Evolutionary conservation across 2,329 filamentous ascomycete genomes (phyloP), one percentile per base, ranked within the genome.

Genomic region (Alternaria ventricosa): DNA sequence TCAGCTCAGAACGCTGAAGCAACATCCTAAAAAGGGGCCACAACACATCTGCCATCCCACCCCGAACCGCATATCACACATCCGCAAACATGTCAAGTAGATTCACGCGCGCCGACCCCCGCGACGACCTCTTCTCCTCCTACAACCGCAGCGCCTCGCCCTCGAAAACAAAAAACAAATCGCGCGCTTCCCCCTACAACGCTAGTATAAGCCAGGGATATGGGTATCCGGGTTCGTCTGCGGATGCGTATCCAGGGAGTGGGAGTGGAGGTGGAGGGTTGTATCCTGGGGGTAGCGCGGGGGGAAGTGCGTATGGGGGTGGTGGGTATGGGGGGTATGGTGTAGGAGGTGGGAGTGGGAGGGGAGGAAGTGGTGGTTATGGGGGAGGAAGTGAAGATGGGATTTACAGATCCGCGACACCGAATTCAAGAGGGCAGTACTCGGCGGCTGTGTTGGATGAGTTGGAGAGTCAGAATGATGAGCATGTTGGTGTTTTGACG

Each of bases 401-500:
- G 0, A 28, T 36, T 0, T 84, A 79, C 60, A 63, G 83, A 18
- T 60, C 72, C 18, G 83, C 83, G 63, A 85, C 83, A 57, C 83
- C 83, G 62, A 83, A 84, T 72, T 77, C 77, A 11, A 93, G 91
- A 77, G 95, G 95, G 13, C 94, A 97, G 79, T 98, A 98, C 80
- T 95, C 91, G 77, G 91, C 96, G 74, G 92, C 94, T 20, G 93
- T 97, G 51, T 87, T 99, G 57, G 93, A 93, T 78, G 94, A 97
- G 82, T 87, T 99, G 64, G 96, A 99, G 84, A 95, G 92, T 75
- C 96, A 99, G 83, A 98, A 98, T 78, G 94, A 97, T 72, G 86
- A 89, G 62, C 91, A 97, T 74, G 90, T 97, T 11, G 91, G 93
- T 65, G 93, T 94, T n/a, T 94, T 97, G 76, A 87, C 93, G 70